phyloP scores from a whole-genome alignment of 257 asterid genomes.

The Primulina eburnea region DNA sequence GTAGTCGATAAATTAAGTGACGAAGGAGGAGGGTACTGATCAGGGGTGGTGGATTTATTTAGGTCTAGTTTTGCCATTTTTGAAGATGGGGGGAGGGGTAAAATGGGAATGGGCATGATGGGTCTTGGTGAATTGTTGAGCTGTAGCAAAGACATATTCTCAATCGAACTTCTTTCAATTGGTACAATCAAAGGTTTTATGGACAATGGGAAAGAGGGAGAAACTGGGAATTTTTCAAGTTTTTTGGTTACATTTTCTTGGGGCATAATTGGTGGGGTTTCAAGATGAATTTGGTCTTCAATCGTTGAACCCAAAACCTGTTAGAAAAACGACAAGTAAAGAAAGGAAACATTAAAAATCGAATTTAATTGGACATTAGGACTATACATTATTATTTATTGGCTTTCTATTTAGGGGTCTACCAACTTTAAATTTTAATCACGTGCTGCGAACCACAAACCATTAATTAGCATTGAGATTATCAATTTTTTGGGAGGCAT shows the following conservation, averaged over 20 bases:
- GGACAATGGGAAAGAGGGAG: slow-evolving; percentile 33
- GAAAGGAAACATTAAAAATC: background rate
- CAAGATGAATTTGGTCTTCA: slow-evolving; percentile 51
- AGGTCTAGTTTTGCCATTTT: slow-evolving; percentile 73
- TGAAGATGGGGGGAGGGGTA: slow-evolving; percentile 75
- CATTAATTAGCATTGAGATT: too few relatives aligned
- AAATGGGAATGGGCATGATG: slow-evolving; percentile 56
- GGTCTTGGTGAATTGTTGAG: slow-evolving; percentile 55
- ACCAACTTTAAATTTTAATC: slow-evolving; percentile 8
- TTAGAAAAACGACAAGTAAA: slow-evolving; percentile 6
- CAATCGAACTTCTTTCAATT: slow-evolving; percentile 28
- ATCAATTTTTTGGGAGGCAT: too few relatives aligned
- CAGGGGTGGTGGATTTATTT: slow-evolving; percentile 35
- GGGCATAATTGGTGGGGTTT: slow-evolving; percentile 32
- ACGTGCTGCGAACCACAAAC: slow-evolving; percentile 14
- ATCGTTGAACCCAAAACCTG: slow-evolving; percentile 47
- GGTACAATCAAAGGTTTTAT: slow-evolving; percentile 35
- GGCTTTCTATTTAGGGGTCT: slow-evolving; percentile 6
- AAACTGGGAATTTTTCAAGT: slow-evolving; percentile 36
- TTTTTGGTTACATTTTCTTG: slow-evolving; percentile 35
- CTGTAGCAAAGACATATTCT: slow-evolving; percentile 34
- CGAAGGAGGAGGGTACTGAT: slow-evolving; percentile 44
- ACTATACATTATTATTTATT: background rate
- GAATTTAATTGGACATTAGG: slow-evolving; percentile 4
- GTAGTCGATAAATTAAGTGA: slow-evolving; percentile 59